A percentile compares a stretch with the other conserved stretches of the same genome.
phyloP scores from a whole-genome alignment of 257 asterid species.

The Dorcoceras hygrometricum region DNA sequence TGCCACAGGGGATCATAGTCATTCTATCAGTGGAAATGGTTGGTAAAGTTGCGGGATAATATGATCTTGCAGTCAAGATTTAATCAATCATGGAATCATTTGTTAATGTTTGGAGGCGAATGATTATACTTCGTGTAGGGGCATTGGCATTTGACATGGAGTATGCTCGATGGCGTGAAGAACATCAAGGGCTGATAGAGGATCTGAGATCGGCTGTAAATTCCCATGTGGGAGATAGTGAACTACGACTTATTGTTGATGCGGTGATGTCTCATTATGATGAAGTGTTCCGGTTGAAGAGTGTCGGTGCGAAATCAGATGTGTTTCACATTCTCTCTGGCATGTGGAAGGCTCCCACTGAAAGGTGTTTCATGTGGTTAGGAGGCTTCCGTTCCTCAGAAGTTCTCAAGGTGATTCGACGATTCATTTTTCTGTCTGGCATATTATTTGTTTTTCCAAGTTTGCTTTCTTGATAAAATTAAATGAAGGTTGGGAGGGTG shows the following conservation, averaged over 20 bases:
- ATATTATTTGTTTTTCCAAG: neutral
- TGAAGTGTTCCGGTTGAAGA: constrained; percentile 64
- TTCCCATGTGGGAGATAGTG: constrained; percentile 55
- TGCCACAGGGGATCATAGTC: constrained; percentile 45
- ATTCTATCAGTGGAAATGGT: constrained; percentile 58
- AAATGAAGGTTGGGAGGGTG: too few relatives aligned
- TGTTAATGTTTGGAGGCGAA: neutral
- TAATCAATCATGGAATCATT: neutral
- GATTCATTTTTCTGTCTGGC: neutral
- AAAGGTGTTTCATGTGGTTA: constrained; percentile 96
- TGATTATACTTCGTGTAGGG: constrained; percentile 30
- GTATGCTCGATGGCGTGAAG: constrained; percentile 85
- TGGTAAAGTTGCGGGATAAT: constrained; percentile 17
- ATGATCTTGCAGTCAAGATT: neutral
- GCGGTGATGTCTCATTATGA: constrained; percentile 83
- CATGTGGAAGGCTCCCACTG: constrained; percentile 93
- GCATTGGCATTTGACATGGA: constrained; percentile 77
- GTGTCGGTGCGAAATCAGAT: constrained; percentile 59
- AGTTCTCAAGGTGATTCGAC: constrained; percentile 62
- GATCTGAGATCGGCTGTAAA: constrained; percentile 73
- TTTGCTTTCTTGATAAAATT: neutral
- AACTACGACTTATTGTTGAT: constrained; percentile 64
- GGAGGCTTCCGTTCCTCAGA: constrained; percentile 95
- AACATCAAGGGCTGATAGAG: constrained; percentile 55
- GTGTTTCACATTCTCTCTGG: constrained; percentile 93